A percentile compares a stretch with the other conserved stretches of the same genome.
phyloP scores from a whole-genome alignment of 495 filamentous ascomycete species.

The Penicillium coprophilum region DNA sequence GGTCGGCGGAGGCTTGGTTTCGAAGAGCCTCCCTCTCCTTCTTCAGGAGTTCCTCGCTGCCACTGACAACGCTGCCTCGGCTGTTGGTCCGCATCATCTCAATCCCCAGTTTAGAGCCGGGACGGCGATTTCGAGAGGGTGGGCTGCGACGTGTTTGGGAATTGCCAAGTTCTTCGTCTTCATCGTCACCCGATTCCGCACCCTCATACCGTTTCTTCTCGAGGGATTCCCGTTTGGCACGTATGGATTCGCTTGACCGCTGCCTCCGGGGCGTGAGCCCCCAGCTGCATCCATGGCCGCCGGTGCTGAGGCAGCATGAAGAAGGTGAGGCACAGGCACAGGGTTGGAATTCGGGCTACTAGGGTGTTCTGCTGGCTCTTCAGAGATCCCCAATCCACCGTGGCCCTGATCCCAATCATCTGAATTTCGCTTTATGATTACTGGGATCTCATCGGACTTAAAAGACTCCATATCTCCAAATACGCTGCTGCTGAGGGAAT shows the following conservation, averaged over 20 bases:
- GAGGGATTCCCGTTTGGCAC: constrained; percentile 70
- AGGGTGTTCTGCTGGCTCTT: constrained; percentile 31
- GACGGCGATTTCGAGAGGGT: constrained; percentile 46
- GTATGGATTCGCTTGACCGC: constrained; percentile 75
- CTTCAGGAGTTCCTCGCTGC: constrained; percentile 44
- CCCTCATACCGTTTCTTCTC: constrained; percentile 75
- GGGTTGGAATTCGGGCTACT: constrained; percentile 31
- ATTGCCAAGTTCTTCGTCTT: constrained; percentile 83
- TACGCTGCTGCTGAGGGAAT: constrained; percentile 82
- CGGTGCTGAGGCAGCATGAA: constrained; percentile 69
- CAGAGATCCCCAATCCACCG: constrained; percentile 69
- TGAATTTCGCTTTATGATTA: constrained; percentile 68
- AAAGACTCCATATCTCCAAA: constrained; percentile 82
- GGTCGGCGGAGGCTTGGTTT: constrained; percentile 23
- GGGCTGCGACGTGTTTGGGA: constrained; percentile 59
- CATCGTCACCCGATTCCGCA: constrained; percentile 85
- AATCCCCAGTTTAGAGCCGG: constrained; percentile 78
- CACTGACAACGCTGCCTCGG: constrained; percentile 73
- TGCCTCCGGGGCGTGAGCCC: constrained; percentile 57
- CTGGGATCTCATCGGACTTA: constrained; percentile 73
- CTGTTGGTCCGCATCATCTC: constrained; percentile 98
- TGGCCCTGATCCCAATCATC: constrained; percentile 70
- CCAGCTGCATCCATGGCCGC: constrained; percentile 54
- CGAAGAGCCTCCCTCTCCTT: constrained; percentile 39
- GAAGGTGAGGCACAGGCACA: constrained; percentile 50